Conservation (phyloP, 352 stramenopile species). For the Pythium sukuiense region DNA sequence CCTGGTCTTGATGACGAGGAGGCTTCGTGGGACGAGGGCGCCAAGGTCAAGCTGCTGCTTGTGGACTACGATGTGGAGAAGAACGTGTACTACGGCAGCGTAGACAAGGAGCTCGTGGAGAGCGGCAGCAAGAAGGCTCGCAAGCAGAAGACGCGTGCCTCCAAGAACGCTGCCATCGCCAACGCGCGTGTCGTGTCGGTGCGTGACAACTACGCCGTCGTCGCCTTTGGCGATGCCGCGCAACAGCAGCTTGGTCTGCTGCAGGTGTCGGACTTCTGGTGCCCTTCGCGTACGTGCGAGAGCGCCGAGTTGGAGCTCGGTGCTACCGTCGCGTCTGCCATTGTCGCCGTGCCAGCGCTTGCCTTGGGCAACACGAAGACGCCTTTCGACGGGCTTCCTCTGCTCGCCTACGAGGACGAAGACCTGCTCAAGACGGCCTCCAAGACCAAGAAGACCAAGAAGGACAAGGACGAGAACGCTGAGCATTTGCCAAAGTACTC, state of each 20-base stretch:
- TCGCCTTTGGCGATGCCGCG: slow-evolving; percentile 48
- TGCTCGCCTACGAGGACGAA: slow-evolving; percentile 62
- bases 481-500: slow-evolving; percentile 75
- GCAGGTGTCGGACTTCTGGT: slow-evolving; percentile 78
- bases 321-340: slow-evolving; percentile 32
- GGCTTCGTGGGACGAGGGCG: slow-evolving; percentile 52
- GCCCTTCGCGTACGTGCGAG: slow-evolving; percentile 54
- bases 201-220: slow-evolving; percentile 61
- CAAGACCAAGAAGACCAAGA: slow-evolving; percentile 32
- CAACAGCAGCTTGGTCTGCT: slow-evolving; percentile 54
- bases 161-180: slow-evolving; percentile 44
- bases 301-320: slow-evolving; percentile 60
- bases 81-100: slow-evolving; percentile 68
- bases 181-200: slow-evolving; percentile 46
- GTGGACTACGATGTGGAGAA: slow-evolving; percentile 89
- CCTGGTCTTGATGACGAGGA: slow-evolving; percentile 38
- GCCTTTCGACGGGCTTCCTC: slow-evolving; percentile 72
- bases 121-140: slow-evolving; percentile 64
- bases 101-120: slow-evolving; percentile 50
- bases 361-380: slow-evolving; percentile 35
- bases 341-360: slow-evolving; percentile 43
- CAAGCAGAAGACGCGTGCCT: slow-evolving; percentile 61
- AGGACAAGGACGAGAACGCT: slow-evolving; percentile 26
- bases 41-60: slow-evolving; percentile 71
- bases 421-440: slow-evolving; percentile 36